Conservation (phyloP, 78 protist species). For the Dictyostelium intermedium region DNA sequence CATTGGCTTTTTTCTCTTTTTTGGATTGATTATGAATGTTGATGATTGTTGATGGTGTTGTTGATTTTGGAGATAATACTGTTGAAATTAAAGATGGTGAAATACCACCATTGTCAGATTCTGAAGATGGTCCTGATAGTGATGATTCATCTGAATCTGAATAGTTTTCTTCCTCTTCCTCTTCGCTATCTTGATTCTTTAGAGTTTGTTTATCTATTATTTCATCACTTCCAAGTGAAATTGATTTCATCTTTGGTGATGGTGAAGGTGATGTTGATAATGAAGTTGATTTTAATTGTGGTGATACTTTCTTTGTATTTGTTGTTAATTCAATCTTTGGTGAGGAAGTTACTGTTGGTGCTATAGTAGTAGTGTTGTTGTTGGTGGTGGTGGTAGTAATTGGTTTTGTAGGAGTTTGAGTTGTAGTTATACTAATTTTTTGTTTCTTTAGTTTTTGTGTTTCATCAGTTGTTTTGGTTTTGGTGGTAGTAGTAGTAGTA, state of each 20-base stretch:
- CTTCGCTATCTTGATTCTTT: neutral
- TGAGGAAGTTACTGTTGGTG: neutral
- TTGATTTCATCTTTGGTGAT: neutral
- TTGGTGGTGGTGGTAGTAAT: neutral
- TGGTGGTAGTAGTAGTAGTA: neutral
- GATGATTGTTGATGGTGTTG: neutral
- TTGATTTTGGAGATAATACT: neutral
- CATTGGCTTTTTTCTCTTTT: neutral
- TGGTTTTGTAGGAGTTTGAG: neutral
- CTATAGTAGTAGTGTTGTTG: neutral
- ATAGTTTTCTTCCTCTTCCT: neutral
- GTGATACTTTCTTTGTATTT: neutral
- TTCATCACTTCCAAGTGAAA: neutral
- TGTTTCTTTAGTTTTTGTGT: neutral
- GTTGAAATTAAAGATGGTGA: constrained; percentile 6
- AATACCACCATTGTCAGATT: neutral
- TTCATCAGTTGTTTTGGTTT: neutral
- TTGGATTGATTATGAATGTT: neutral
- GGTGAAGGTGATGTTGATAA: neutral
- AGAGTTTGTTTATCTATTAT: neutral
- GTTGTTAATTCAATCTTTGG: neutral
- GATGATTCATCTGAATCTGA: neutral
- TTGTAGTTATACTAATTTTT: neutral
- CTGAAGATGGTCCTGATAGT: constrained; percentile 14
- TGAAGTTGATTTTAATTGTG: neutral